Conservation (phyloP, 495 filamentous ascomycete species). For the Penicillium longicatenatum region DNA sequence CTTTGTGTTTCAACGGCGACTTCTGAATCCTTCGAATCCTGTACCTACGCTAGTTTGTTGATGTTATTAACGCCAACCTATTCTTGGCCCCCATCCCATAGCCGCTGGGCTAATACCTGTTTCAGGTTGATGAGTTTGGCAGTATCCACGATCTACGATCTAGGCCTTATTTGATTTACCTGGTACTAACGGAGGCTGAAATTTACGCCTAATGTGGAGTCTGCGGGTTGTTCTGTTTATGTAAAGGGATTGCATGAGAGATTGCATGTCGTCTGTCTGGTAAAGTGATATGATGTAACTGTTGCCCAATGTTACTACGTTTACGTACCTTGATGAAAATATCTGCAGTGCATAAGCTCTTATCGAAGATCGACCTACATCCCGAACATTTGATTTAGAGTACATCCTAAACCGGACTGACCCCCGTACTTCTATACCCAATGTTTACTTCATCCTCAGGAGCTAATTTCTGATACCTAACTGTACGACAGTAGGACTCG, state of each 20-base stretch:
- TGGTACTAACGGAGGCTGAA: neutral
- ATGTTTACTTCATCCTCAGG: neutral
- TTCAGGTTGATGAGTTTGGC: neutral
- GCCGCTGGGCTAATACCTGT: conserved; percentile 1
- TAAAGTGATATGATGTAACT: too few species aligned
- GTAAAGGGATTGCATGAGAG: too few species aligned
- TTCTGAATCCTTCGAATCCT: neutral
- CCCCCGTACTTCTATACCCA: neutral
- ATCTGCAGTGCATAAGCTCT: too few species aligned
- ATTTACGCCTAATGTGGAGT: neutral
- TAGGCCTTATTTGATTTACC: neutral
- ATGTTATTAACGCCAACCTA: neutral
- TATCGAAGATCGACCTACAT: too few species aligned
- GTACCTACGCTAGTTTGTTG: neutral
- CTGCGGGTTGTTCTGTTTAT: neutral
- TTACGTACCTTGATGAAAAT: too few species aligned
- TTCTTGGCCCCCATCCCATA: neutral
- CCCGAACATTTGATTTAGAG: too few species aligned
- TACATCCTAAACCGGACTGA: too few species aligned
- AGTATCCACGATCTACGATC: conserved; percentile 4
- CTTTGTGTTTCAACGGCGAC: conserved; percentile 7
- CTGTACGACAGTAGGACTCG: neutral
- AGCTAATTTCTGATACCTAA: neutral
- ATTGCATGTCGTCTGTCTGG: too few species aligned
- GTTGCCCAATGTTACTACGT: too few species aligned